Base-by-base conservation (phyloP, 805 yeast genomes). In the Metschnikowia continentalis region DNA sequence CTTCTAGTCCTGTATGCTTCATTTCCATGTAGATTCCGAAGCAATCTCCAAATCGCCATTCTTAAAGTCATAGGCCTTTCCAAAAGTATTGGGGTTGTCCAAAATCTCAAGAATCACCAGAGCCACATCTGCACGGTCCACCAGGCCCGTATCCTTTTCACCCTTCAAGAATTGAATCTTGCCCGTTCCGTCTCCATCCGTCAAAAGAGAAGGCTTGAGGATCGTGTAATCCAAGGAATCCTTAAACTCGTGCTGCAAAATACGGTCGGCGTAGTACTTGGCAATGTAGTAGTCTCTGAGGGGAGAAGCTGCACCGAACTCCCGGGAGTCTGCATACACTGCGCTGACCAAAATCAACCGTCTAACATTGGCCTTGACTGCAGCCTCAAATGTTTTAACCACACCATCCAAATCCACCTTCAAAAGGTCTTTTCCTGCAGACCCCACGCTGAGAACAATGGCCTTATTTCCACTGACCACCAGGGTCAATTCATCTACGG, bases 321-420 rank as follows among this genome's bases (percentile, higher is more conserved):
- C 75, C 33, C 85, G 71, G 48, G 77, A 72, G n/a, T 74, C 75
- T 1, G 86, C 79, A 51, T 75, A 74, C 26, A 80, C 59, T 2
- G 85, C 86, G 62, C 86, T 80, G 5, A 83, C 77, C 47, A 82
- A 61, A 19, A 83, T 57, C 54, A 75, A 77, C 54, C 85, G 70
- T 46, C 69, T 62, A 30, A 78, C 71, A 0, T 67, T 65, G 15
- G 74, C 77, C 41, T 58, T 52, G 40, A 74, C 75, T 7, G 81
- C 69, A 0, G 84, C 86, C 59, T 82, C 86, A 50, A 78, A 70
- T 1, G 77, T 72, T 60, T 80, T 79, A 32, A 80, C 79, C 7
- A 83, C 82, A 3, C 83, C 84, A 60, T 83, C 87, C 52, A 82
- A 67, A 58, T 83, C 88, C n/a, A 83, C 78, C 20, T 75, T 68